Evolutionary conservation across 805 yeast species (phyloP), one percentile per base, ranked within the genome.

Genomic region (Isabelozyma pseudorhagii): DNA sequence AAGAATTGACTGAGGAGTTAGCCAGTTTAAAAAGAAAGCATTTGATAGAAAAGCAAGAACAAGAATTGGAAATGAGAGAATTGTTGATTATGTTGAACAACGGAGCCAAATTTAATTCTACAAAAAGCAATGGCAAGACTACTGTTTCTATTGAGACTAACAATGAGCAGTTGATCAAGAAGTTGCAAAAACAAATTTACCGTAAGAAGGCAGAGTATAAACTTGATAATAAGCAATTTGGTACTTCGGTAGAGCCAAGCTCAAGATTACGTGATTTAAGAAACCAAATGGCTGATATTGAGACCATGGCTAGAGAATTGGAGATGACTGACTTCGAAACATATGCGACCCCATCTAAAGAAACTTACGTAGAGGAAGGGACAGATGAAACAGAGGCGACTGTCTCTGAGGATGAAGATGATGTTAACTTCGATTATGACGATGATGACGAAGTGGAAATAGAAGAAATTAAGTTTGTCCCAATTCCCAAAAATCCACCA

Each of bases 261-360:
- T 79, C 87, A 3, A 74, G 93, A 54, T 69, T 91, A 46, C 77
- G 94, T 52, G 84, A 82, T 42, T 74, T 92, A 57, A 76, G 97
- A 48, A 89, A 85, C 58, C 80, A 85, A 62, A 90, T 90, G 96
- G 96, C 88, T 51, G 85, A 82, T 54, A 76, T 92, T 47, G 96
- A 89, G 62, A 79, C 81, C 44, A 88, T 89, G 71, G 97, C 97
- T 0, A 73, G 96, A 52, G 88, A 87, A 59, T 75, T 93, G 50
- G 97, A 93, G 63, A 85, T 83, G 80, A 86, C 88, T 17, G 94
- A 90, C 55, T 91, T 89, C 59, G 85, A 80, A 46, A 67, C 63
- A 10, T 73, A 72, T 51, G 59, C 47, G 5, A 53, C 47, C 15
- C 57, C 54, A 34, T 43, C 29, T 46, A 25, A 29, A 25, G 47